These are phyloP conservation scores for Fusarium cicatricum DNA, from an alignment of 2,329 filamentous ascomycete genomes.

Conservation along the genomic window DNA sequence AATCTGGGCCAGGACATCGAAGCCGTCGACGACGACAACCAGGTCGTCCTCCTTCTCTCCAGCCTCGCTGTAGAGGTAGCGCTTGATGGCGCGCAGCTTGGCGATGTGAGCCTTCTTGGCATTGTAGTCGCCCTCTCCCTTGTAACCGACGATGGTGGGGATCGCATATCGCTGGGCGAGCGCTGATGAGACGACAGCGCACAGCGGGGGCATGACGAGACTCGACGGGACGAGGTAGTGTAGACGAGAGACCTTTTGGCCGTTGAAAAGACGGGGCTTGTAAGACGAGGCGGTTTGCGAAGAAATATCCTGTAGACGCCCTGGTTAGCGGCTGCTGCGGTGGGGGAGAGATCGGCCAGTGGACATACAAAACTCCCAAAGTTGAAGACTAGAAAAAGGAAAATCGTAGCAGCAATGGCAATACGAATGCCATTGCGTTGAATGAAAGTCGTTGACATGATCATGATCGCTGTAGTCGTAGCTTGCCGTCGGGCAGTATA, in stretches of 20 bases:
- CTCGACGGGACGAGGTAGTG: slow-evolving; percentile 37
- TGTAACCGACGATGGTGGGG: slow-evolving; percentile 32
- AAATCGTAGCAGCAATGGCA: not conserved
- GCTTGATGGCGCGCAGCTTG: slow-evolving; percentile 26
- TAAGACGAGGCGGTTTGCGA: not conserved
- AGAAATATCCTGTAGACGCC: not conserved
- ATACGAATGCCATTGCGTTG: not conserved
- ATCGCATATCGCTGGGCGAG: slow-evolving; percentile 37
- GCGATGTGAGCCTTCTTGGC: slow-evolving; percentile 31
- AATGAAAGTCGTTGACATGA: not conserved
- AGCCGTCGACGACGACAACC: slow-evolving; percentile 35
- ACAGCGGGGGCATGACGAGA: slow-evolving; percentile 18
- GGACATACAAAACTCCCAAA: not conserved
- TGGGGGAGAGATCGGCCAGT: too few relatives aligned
- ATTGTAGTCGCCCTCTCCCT: slow-evolving; percentile 27
- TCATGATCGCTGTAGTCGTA: not conserved
- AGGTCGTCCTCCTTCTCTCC: slow-evolving; percentile 25
- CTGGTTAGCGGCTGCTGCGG: not conserved
- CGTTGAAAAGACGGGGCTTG: not conserved
- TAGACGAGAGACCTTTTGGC: slow-evolving; percentile 12
- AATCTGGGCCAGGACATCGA: slow-evolving; percentile 38
- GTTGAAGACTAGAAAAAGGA: not conserved
- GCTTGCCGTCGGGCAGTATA: not conserved
- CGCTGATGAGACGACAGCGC: slow-evolving; percentile 30
- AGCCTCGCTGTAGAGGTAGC: slow-evolving; percentile 21